Evolutionary conservation across 495 filamentous ascomycete species (phyloP).

Genomic region (Parathielavia hyrcaniae): DNA sequence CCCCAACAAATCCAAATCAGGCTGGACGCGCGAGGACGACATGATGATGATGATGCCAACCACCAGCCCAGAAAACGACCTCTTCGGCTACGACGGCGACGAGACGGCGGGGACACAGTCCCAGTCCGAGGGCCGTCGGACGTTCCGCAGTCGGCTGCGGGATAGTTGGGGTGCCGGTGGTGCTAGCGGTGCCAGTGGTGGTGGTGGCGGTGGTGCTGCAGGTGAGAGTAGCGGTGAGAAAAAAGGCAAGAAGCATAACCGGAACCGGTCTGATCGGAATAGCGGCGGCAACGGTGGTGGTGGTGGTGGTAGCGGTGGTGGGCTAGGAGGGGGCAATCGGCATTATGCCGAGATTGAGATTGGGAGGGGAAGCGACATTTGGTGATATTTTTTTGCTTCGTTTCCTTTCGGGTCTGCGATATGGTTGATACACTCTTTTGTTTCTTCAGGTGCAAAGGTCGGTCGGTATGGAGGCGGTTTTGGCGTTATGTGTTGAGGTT

Average conservation of each 20-base stretch:
- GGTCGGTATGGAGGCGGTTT: not conserved
- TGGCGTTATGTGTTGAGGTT: not conserved
- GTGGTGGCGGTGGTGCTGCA: not conserved
- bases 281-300: too few relatives aligned
- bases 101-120: not conserved
- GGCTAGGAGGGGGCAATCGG: slow-evolving; percentile 5
- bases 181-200: not conserved
- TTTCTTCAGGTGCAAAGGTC: not conserved
- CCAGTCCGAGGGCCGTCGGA: not conserved
- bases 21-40: not conserved
- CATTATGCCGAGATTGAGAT: slow-evolving; percentile 29
- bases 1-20: not conserved
- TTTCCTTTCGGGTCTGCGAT: not conserved
- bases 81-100: not conserved
- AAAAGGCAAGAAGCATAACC: slow-evolving; percentile 7
- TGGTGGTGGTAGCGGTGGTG: not conserved
- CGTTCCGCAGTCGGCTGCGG: not conserved
- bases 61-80: not conserved
- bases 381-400: slow-evolving; percentile 14
- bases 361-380: slow-evolving; percentile 27
- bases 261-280: slow-evolving; percentile 12
- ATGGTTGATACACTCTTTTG: not conserved
- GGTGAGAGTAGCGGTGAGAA: not conserved
- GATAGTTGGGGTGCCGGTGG: not conserved
- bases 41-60: too few relatives aligned